A percentile compares a stretch with the other conserved stretches of the same genome.
Evolutionary conservation across 2,329 filamentous ascomycete species (phyloP).

Genomic region (Xylariaceae sp.): DNA sequence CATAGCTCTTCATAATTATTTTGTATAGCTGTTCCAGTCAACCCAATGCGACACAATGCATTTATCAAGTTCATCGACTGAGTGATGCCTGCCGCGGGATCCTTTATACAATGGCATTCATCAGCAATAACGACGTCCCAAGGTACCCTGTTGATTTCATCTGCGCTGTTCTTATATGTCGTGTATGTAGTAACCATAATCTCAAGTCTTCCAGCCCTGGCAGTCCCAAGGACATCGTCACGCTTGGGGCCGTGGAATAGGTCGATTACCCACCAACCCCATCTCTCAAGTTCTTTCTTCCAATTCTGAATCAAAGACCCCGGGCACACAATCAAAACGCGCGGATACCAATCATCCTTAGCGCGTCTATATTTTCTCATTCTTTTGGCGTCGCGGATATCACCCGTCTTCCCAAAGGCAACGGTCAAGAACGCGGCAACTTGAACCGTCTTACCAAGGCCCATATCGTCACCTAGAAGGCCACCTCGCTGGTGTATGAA

Average conservation of each 20-base stretch:
- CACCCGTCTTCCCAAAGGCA: slow-evolving; percentile 90
- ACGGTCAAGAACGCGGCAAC: slow-evolving; percentile 88
- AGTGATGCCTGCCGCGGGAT: slow-evolving; percentile 69
- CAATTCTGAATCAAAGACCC: slow-evolving; percentile 87
- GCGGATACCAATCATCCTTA: slow-evolving; percentile 70
- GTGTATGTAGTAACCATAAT: slow-evolving; percentile 92
- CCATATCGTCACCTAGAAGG: slow-evolving; percentile 96
- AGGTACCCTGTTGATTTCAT: slow-evolving; percentile 71
- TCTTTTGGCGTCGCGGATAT: slow-evolving; percentile 76
- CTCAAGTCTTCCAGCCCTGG: slow-evolving; percentile 72
- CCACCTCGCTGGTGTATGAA: slow-evolving; percentile 91
- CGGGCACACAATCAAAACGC: slow-evolving; percentile 80
- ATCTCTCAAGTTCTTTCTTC: slow-evolving; percentile 77
- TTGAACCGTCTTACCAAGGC: slow-evolving; percentile 93
- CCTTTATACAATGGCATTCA: slow-evolving; percentile 89
- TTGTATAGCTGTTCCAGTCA: slow-evolving; percentile 94
- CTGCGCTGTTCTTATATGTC: slow-evolving; percentile 77
- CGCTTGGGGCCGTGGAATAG: slow-evolving; percentile 69
- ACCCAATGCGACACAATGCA: slow-evolving; percentile 82
- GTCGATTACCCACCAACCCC: slow-evolving; percentile 95
- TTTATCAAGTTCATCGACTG: slow-evolving; percentile 88
- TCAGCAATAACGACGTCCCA: slow-evolving; percentile 97
- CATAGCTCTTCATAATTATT: slow-evolving; percentile 97
- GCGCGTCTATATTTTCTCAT: slow-evolving; percentile 78
- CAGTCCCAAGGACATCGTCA: slow-evolving; percentile 67